Evolutionary conservation across 306 rosid species (phyloP), one percentile per base, ranked within the genome.

Genomic region (Cyamopsis tetragonoloba): DNA sequence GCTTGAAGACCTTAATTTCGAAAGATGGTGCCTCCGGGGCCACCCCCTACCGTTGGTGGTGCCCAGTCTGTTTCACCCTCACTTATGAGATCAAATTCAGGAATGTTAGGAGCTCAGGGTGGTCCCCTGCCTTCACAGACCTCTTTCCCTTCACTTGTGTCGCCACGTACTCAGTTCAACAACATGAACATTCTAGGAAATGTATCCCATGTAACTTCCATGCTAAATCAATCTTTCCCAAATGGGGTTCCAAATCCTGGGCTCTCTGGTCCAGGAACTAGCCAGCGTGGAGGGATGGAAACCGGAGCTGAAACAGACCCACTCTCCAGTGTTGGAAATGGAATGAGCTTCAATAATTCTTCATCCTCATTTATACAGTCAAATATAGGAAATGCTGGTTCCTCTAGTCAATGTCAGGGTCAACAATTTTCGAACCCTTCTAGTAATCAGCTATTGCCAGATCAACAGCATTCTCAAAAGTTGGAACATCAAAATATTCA

Each of bases 11-110:
- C 11, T 54, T 62, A 6, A 47, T 70, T 76, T 64, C 70, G 77
- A 61, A 76, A 81, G 69, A 92, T 92, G 98, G 89, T 86, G 58
- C 91, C 91, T 53, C 90, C 91, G 65, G 98, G 98, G 85, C 91
- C 86, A 59, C 85, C 96, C 74, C 79, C 88, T 64, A 89, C 85
- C 4, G 86, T 89, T 66, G 95, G 96, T 75, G 85, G 92, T 74
- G 55, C 95, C 83, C 98, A 85, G 75, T 82, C 98, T 60, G 92
- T 85, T 68, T 50, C 93, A 3, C 87, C 98, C 15, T 81, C 95
- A 0, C 91, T 85, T 54, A 61, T 89, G 91, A 85, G 98, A 72
- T 77, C 95, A 0, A 89, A 89, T 76, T 92, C 98, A 4, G 98
- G 91, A 74, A 77, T 92, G 86, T 20, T 87, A 78, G 95, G 91